These are phyloP conservation scores for Cicer yamashitae DNA, from an alignment of 306 rosid species.

Conservation along the genomic window DNA sequence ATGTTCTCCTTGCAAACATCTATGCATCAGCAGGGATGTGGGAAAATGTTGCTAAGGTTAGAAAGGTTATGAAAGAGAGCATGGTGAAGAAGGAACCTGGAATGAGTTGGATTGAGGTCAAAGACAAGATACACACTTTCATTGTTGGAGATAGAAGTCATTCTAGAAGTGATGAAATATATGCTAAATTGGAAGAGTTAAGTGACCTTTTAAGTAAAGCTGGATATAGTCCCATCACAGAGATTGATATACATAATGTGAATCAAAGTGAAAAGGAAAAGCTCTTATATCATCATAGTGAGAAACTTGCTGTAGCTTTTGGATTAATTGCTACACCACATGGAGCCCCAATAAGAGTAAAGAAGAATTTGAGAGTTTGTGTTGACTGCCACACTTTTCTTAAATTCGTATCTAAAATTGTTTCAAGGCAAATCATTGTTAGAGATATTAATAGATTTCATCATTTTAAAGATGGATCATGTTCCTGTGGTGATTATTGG, in stretches of 20 bases:
- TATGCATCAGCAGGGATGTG: slow-evolving; percentile 87
- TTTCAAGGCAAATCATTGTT: slow-evolving; percentile 74
- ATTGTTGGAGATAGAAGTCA: slow-evolving; percentile 84
- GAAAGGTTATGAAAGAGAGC: slow-evolving; percentile 75
- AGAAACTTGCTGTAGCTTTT: slow-evolving; percentile 90
- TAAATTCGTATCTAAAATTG: slow-evolving; percentile 69
- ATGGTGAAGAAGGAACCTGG: slow-evolving; percentile 94
- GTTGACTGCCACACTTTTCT: slow-evolving; percentile 80
- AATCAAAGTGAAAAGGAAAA: slow-evolving; percentile 67
- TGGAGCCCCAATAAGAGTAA: slow-evolving; percentile 77
- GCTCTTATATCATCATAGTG: slow-evolving; percentile 76
- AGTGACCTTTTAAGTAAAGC: slow-evolving; percentile 63
- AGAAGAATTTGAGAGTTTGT: slow-evolving; percentile 86
- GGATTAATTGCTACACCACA: slow-evolving; percentile 77
- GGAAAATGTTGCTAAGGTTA: slow-evolving; percentile 75
- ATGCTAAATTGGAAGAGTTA: slow-evolving; percentile 74
- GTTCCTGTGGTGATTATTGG: slow-evolving; percentile 97
- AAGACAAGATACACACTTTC: slow-evolving; percentile 75
- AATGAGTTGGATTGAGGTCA: slow-evolving; percentile 90
- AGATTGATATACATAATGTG: slow-evolving; percentile 83
- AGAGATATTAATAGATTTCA: slow-evolving; percentile 89
- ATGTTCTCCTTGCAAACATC: slow-evolving; percentile 85
- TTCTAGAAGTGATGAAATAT: slow-evolving; percentile 72
- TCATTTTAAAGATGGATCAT: slow-evolving; percentile 81
- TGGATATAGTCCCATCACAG: slow-evolving; percentile 79